These are phyloP conservation scores for Lipomyces japonicus DNA, from an alignment of 805 yeast species.

Conservation along the genomic window DNA sequence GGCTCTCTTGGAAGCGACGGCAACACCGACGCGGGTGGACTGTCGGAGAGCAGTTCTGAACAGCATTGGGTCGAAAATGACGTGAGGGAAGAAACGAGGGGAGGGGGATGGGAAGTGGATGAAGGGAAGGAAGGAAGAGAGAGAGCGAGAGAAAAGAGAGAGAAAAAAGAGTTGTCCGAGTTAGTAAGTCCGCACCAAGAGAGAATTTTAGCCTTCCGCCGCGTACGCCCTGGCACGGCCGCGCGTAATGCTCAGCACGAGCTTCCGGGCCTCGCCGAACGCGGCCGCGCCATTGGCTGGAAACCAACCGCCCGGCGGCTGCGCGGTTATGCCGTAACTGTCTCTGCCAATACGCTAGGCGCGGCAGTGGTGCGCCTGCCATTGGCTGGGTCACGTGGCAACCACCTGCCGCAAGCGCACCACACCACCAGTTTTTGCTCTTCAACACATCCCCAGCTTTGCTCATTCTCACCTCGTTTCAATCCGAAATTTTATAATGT, in stretches of 20 bases:
- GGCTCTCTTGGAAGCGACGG: slow-evolving; percentile 37
- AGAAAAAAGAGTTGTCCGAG: slow-evolving; percentile 9
- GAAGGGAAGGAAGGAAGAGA: slow-evolving; percentile 11
- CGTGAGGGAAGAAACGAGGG: background rate
- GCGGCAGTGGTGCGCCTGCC: slow-evolving; percentile 6
- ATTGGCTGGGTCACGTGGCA: background rate
- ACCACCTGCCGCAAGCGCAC: slow-evolving; percentile 4
- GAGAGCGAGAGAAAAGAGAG: slow-evolving; percentile 13
- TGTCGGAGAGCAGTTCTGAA: slow-evolving; percentile 43
- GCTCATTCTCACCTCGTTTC: background rate
- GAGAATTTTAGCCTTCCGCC: slow-evolving; percentile 7
- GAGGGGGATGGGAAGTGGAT: slow-evolving; percentile 9
- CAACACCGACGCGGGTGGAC: slow-evolving; percentile 40
- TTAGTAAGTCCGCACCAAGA: background rate
- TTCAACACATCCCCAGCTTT: background rate
- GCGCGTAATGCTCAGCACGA: slow-evolving; percentile 1
- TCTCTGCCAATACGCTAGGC: too few species aligned
- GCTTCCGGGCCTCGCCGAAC: slow-evolving; percentile 2
- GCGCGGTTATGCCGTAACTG: too few species aligned
- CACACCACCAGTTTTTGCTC: background rate
- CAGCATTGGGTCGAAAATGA: slow-evolving; percentile 27
- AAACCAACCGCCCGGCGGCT: background rate
- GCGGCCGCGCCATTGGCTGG: slow-evolving; percentile 7
- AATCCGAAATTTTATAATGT: slow-evolving; percentile 8
- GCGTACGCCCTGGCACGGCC: slow-evolving; percentile 6